Conservation (phyloP, 345 rosid species). For the Rhodomyrtus tomentosa region DNA sequence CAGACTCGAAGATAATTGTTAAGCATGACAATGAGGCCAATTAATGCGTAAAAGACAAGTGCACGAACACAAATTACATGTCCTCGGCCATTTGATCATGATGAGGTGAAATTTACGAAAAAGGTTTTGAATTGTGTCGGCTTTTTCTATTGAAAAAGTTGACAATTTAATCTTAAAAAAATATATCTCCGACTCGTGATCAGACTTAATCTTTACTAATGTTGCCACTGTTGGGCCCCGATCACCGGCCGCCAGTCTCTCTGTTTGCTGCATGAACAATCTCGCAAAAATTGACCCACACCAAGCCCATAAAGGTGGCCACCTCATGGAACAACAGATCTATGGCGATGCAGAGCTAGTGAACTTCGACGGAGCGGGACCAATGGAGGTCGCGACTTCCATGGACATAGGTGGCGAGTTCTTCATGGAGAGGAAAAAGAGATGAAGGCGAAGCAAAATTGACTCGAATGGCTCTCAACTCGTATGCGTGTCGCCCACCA, state of each 20-base stretch:
- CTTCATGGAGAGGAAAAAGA: no score
- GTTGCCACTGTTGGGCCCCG: not conserved
- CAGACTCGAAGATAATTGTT: not conserved
- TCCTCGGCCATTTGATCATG: no score
- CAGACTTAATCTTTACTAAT: not conserved
- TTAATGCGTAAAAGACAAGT: not conserved
- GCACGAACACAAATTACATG: no score
- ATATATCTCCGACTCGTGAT: not conserved
- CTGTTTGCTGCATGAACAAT: not conserved
- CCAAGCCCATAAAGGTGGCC: not conserved
- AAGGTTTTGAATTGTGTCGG: not conserved
- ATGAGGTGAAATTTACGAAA: accelerated
- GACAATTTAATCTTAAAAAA: not conserved
- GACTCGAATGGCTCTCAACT: no score
- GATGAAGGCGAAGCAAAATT: no score
- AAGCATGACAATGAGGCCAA: not conserved
- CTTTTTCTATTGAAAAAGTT: no score
- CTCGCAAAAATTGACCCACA: not conserved
- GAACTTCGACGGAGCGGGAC: no score
- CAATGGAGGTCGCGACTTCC: no score
- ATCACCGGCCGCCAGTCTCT: not conserved
- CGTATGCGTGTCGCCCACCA: no score
- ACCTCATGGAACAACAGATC: not conserved
- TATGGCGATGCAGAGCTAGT: not conserved
- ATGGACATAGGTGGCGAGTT: no score